A percentile compares a stretch with the other conserved stretches of the same genome.
Conservation (phyloP, 768 basidiomycete genomes). For the Pleurotus eryngii region DNA sequence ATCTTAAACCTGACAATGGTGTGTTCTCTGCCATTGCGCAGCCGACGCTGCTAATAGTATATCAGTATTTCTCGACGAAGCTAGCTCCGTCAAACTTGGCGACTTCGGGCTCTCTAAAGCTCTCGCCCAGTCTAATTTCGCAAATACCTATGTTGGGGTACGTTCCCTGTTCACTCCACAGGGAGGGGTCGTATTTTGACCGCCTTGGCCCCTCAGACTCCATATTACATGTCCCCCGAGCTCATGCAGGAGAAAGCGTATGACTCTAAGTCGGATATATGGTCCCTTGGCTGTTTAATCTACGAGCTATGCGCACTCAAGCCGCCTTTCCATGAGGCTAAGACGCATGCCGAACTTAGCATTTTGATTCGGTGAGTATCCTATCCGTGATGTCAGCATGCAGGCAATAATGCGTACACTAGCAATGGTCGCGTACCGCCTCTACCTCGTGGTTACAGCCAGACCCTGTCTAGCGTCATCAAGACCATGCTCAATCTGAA, state of each 20-base stretch:
- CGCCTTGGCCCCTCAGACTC: slow-evolving; percentile 59
- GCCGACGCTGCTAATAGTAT: background rate
- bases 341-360: slow-evolving; percentile 83
- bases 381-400: background rate
- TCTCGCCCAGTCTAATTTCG: slow-evolving; percentile 82
- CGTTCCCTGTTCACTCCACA: slow-evolving; percentile 22
- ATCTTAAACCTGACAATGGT: slow-evolving; percentile 98
- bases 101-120: slow-evolving; percentile 97
- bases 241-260: slow-evolving; percentile 97
- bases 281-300: slow-evolving; percentile 96
- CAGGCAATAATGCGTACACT: background rate
- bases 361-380: slow-evolving; percentile 66
- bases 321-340: slow-evolving; percentile 91
- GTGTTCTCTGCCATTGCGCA: slow-evolving; percentile 14
- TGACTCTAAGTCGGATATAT: slow-evolving; percentile 97
- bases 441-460: slow-evolving; percentile 79
- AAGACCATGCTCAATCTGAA: slow-evolving; percentile 86
- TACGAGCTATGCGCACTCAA: slow-evolving; percentile 94
- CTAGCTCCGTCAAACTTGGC: slow-evolving; percentile 87
- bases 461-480: slow-evolving; percentile 66
- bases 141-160: slow-evolving; percentile 96
- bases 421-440: slow-evolving; percentile 92
- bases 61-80: slow-evolving; percentile 85
- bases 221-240: slow-evolving; percentile 99
- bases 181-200: background rate